Percentiles rank a stretch among this genome's conserved stretches.
These are phyloP conservation scores for Aurinia saxatilis DNA, from an alignment of 345 rosid genomes.

Conservation along the genomic window DNA sequence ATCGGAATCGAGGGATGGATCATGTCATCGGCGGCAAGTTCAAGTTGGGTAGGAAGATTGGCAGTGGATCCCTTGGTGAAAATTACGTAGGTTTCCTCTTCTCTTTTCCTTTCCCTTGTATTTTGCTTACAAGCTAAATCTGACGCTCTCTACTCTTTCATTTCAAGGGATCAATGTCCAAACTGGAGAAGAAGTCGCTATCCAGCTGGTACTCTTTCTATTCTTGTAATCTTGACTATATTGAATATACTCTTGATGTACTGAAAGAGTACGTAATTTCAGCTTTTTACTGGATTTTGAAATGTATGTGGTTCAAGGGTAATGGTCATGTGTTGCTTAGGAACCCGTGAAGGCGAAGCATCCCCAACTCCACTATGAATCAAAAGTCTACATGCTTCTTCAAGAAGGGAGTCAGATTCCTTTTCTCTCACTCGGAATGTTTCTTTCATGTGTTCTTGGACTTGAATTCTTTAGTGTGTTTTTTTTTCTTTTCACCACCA, in stretches of 20 bases:
- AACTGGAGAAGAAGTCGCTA: conserved; percentile 92
- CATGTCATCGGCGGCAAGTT: conserved; percentile 85
- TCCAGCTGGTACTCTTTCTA: conserved; percentile 56
- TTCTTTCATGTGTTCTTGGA: no score
- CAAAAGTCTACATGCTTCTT: conserved; percentile 81
- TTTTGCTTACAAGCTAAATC: not conserved
- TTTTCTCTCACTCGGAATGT: no score
- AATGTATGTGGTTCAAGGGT: no score
- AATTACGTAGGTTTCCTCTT: conserved; percentile 60
- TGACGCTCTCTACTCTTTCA: not conserved
- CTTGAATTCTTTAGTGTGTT: no score
- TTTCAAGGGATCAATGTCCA: conserved; percentile 67
- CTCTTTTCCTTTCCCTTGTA: not conserved
- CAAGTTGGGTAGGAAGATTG: conserved; percentile 91
- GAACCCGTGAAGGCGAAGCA: conserved; percentile 83
- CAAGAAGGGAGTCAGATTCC: conserved; percentile 94
- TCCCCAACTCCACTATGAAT: conserved; percentile 88
- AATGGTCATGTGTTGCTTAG: conserved; percentile 27
- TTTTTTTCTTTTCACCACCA: no score
- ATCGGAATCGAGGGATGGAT: conserved; percentile 37
- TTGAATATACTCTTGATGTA: no score
- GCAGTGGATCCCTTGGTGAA: conserved; percentile 98
- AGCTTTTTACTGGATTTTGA: no score
- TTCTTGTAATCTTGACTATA: no score
- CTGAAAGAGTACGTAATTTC: not conserved